Conservation (phyloP, 306 rosid genomes). For the Arachis hypogaea region DNA sequence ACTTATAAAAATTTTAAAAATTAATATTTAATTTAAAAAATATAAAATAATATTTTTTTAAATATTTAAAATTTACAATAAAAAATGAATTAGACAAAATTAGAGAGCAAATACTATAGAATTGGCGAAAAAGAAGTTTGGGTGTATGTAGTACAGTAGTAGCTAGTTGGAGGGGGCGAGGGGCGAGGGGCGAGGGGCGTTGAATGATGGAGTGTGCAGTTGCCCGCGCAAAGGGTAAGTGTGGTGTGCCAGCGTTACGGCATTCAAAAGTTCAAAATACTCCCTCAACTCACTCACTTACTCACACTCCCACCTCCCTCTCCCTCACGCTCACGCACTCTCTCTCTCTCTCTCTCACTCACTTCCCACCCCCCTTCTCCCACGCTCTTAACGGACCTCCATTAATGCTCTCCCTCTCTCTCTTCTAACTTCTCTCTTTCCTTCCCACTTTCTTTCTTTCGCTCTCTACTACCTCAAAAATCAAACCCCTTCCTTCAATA, state of each 20-base stretch:
- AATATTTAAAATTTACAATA: too few species aligned
- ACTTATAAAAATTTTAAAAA: too few species aligned
- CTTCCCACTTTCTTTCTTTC: slow-evolving; percentile 1
- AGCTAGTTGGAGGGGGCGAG: too few species aligned
- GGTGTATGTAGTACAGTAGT: too few species aligned
- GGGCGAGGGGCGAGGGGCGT: too few species aligned
- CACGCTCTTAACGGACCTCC: slow-evolving; percentile 43
- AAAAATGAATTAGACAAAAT: too few species aligned
- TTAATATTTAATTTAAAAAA: too few species aligned
- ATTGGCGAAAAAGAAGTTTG: too few species aligned
- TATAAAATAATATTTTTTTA: too few species aligned
- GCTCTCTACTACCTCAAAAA: not conserved
- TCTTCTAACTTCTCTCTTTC: not conserved
- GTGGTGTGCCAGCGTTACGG: slow-evolving; percentile 17
- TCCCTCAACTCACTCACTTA: not conserved
- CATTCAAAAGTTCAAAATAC: slow-evolving; percentile 32
- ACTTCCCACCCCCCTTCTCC: not conserved
- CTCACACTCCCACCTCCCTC: not conserved
- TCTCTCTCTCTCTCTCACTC: slow-evolving; percentile 38
- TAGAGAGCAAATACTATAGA: too few species aligned
- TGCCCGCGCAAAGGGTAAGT: slow-evolving; percentile 44
- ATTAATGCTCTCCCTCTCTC: slow-evolving; percentile 39
- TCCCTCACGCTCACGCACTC: not conserved
- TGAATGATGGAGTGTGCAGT: not conserved
- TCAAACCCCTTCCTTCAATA: not conserved